Conservation (phyloP, 306 rosid species). For the Citrullus colocynthis region DNA sequence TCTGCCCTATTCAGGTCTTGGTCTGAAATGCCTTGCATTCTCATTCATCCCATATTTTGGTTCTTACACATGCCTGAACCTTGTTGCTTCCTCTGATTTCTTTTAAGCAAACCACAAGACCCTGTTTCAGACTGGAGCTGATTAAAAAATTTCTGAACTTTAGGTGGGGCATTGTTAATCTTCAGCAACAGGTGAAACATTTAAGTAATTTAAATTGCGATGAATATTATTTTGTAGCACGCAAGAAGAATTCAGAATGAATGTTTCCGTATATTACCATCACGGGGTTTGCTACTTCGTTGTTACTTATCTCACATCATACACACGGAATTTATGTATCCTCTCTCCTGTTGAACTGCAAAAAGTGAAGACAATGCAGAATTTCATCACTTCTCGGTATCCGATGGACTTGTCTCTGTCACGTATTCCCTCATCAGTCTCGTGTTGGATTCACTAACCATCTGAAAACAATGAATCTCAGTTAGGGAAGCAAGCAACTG, state of each 20-base stretch:
- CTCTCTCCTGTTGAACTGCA: not conserved
- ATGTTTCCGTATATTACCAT: not conserved
- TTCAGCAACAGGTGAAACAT: not conserved
- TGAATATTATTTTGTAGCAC: not conserved
- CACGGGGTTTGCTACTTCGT: not conserved
- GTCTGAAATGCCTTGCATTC: not conserved
- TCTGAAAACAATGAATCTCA: slow-evolving; percentile 31
- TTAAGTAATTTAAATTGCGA: not conserved
- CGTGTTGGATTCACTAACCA: slow-evolving; percentile 66
- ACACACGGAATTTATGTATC: not conserved
- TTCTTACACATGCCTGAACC: not conserved
- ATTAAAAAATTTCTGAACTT: not conserved
- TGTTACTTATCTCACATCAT: not conserved
- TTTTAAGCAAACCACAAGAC: not conserved
- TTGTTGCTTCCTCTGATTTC: not conserved
- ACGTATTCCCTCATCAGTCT: slow-evolving; percentile 68
- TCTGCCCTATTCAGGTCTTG: not conserved
- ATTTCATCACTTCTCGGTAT: slow-evolving; percentile 26
- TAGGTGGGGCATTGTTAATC: not conserved
- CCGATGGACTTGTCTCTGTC: slow-evolving; percentile 39
- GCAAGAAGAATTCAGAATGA: not conserved
- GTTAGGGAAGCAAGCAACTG: not conserved
- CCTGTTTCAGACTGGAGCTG: not conserved
- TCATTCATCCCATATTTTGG: not conserved
- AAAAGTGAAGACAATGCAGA: not conserved